Percentiles rank a stretch among this genome's conserved stretches.
phyloP scores from a whole-genome alignment of 176 grass and related monocot genomes.

The Guadua angustifolia region DNA sequence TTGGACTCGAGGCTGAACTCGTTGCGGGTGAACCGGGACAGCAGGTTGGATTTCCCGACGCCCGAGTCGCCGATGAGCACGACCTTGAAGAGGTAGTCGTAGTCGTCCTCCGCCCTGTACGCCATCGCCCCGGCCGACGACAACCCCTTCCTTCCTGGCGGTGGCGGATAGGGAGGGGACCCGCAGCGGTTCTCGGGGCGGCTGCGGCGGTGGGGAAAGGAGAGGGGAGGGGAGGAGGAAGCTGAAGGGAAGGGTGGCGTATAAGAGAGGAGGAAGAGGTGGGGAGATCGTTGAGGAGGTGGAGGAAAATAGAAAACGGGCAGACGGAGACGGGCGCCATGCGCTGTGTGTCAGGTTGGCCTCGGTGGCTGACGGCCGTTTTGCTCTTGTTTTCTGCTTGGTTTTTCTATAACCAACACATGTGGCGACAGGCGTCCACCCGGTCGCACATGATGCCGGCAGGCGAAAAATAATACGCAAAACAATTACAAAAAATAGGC shows the following conservation, averaged over 20 bases:
- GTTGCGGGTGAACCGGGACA: constrained; percentile 79
- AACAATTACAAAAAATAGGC: too few species aligned
- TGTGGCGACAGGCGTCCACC: not conserved
- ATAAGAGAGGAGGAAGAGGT: constrained; percentile 17
- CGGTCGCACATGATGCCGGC: not conserved
- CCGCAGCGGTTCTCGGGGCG: constrained; percentile 6
- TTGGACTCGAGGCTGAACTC: constrained; percentile 93
- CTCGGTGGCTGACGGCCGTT: not conserved
- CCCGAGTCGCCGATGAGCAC: constrained; percentile 88
- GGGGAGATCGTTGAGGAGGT: constrained; percentile 33
- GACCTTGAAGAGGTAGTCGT: constrained; percentile 89
- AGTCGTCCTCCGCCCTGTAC: constrained; percentile 85
- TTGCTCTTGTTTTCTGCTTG: not conserved
- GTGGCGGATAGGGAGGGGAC: not conserved
- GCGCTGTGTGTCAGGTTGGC: not conserved
- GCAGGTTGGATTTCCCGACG: constrained; percentile 81
- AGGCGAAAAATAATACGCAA: too few species aligned
- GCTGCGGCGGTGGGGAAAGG: not conserved
- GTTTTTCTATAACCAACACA: not conserved
- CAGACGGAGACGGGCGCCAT: not conserved
- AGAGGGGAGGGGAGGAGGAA: not conserved
- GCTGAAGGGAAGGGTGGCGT: not conserved
- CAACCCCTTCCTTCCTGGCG: not conserved
- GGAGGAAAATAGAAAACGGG: constrained; percentile 31
- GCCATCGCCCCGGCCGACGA: constrained; percentile 35